Conservation (phyloP, 2,329 filamentous ascomycete species). For the Ceratocystis papillata region DNA sequence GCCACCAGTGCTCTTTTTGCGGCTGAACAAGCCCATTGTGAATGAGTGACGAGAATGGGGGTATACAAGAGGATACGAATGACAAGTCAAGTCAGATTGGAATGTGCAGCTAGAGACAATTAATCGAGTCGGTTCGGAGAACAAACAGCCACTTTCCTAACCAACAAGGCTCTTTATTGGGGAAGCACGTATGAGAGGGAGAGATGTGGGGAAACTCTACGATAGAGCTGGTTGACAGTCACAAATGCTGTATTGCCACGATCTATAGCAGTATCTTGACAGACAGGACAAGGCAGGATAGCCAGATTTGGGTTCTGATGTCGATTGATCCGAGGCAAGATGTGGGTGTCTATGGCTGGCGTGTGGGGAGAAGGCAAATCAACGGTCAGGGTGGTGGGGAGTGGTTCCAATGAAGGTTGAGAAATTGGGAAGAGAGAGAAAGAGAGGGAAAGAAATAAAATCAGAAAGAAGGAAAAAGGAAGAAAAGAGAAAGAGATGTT, state of each 20-base stretch:
- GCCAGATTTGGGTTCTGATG: neutral
- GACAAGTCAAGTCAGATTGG: no score
- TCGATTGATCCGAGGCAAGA: neutral
- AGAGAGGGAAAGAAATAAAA: neutral
- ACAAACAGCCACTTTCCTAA: no score
- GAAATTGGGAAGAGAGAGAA: neutral
- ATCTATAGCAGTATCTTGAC: slow-evolving; percentile 7
- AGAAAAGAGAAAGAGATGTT: slow-evolving; percentile 2
- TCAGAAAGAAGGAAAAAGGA: neutral
- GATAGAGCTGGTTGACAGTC: neutral
- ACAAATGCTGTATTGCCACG: neutral
- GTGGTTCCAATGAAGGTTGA: neutral
- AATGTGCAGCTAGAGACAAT: no score
- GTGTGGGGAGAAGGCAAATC: neutral
- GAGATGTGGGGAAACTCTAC: slow-evolving; percentile 7
- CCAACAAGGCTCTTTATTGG: neutral
- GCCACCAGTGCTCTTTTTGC: slow-evolving; percentile 21
- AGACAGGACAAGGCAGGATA: slow-evolving; percentile 1
- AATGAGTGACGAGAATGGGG: neutral
- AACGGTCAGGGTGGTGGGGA: neutral
- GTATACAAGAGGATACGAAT: no score
- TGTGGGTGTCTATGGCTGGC: neutral
- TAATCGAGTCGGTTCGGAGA: no score
- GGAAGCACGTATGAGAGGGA: neutral
- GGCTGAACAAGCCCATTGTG: slow-evolving; percentile 30